These are phyloP conservation scores for Domatiomyces globalis DNA, from an alignment of 2,329 filamentous ascomycete species.

Conservation along the genomic window DNA sequence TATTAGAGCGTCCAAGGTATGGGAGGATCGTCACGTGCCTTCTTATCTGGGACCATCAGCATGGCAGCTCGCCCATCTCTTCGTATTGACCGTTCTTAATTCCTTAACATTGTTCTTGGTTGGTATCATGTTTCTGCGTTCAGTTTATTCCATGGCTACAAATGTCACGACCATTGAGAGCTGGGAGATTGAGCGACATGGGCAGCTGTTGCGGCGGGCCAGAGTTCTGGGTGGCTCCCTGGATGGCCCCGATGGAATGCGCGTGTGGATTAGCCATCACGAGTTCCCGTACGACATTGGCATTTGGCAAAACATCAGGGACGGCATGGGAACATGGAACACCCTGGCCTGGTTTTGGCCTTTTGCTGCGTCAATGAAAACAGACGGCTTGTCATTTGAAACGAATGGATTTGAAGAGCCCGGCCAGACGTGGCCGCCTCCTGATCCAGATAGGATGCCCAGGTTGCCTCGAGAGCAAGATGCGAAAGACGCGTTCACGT, in stretches of 20 bases:
- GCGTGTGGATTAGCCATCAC: slow-evolving; percentile 41
- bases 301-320: slow-evolving; percentile 44
- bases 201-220: slow-evolving; percentile 32
- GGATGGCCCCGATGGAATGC: slow-evolving; percentile 41
- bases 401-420: slow-evolving; percentile 48
- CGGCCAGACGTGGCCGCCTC: slow-evolving; percentile 30
- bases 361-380: slow-evolving; percentile 37
- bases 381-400: slow-evolving; percentile 37
- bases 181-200: slow-evolving; percentile 43
- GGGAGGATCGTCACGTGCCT: slow-evolving; percentile 41
- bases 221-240: slow-evolving; percentile 43
- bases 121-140: slow-evolving; percentile 39
- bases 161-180: slow-evolving; percentile 52
- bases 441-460: slow-evolving; percentile 36
- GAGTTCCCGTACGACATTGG: slow-evolving; percentile 55
- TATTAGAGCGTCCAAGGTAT: slow-evolving; percentile 37
- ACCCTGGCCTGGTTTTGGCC: slow-evolving; percentile 48
- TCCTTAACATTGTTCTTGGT: slow-evolving; percentile 44
- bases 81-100: slow-evolving; percentile 40
- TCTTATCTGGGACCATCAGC: slow-evolving; percentile 46
- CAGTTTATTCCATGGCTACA: slow-evolving; percentile 39
- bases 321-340: slow-evolving; percentile 37
- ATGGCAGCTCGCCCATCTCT: slow-evolving; percentile 40
- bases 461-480: slow-evolving; percentile 19
- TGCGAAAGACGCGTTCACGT: slow-evolving; percentile 16